A percentile compares a stretch with the other conserved stretches of the same genome.
phyloP scores from a whole-genome alignment of 1,284 basidiomycete genomes.

The Rhodotorula mucilaginosa region DNA sequence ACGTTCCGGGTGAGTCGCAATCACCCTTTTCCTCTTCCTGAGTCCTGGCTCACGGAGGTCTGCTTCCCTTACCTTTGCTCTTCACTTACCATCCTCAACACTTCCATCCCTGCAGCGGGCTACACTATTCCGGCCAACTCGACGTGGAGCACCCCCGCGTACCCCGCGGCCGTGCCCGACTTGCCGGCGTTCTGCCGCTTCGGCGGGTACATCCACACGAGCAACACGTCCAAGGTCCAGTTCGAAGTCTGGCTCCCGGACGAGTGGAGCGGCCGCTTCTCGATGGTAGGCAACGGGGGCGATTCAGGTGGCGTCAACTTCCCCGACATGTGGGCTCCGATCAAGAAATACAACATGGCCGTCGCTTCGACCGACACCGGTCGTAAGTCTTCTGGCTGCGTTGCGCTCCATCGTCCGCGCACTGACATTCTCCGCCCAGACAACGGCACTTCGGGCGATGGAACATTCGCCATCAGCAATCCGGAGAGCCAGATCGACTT shows the following conservation, averaged over 20 bases:
- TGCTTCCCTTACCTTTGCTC: too few relatives aligned
- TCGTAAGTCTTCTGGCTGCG: not conserved
- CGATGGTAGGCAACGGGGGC: slow-evolving; percentile 41
- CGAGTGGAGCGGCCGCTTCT: slow-evolving; percentile 37
- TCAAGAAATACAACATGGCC: slow-evolving; percentile 15
- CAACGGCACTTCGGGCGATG: slow-evolving; percentile 20
- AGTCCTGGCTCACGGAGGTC: too few relatives aligned
- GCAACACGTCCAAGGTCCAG: slow-evolving; percentile 23
- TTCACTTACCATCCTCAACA: too few relatives aligned
- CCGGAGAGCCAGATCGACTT: slow-evolving; percentile 41
- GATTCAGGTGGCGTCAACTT: slow-evolving; percentile 35
- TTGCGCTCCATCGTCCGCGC: not conserved
- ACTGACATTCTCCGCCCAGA: not conserved
- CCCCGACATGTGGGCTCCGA: slow-evolving; percentile 12
- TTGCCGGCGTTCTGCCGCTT: slow-evolving; percentile 36
- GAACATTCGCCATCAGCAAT: slow-evolving; percentile 36
- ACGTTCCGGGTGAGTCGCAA: not conserved
- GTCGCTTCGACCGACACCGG: slow-evolving; percentile 38
- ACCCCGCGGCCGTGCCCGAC: slow-evolving; percentile 25
- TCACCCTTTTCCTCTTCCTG: too few relatives aligned
- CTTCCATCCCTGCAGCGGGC: not conserved
- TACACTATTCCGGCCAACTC: slow-evolving; percentile 7
- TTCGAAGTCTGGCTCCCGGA: slow-evolving; percentile 43
- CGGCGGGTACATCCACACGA: slow-evolving; percentile 36
- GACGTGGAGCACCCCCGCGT: not conserved